Percentiles rank a stretch among this genome's conserved stretches.
Evolutionary conservation across 169 alveolate species (phyloP).

Genomic region (Amoebophrya sp.): DNA sequence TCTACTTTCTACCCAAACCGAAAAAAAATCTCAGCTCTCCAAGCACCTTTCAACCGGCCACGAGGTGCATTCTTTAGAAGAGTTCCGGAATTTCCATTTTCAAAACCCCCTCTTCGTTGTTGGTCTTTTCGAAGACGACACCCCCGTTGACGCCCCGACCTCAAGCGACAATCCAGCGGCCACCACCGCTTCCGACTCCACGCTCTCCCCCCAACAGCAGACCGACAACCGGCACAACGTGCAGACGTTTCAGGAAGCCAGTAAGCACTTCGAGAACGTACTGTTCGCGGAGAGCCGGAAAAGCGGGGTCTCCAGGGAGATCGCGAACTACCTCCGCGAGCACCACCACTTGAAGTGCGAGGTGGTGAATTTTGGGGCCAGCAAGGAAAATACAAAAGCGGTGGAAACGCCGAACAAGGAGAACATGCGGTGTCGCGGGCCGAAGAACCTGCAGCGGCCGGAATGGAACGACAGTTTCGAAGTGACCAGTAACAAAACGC

Average conservation of each 20-base stretch:
- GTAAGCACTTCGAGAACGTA: neutral
- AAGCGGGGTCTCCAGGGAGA: neutral
- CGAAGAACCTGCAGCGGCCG: neutral
- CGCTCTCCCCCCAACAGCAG: neutral
- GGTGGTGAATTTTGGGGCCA: neutral
- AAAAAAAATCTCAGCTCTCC: neutral
- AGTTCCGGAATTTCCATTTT: neutral
- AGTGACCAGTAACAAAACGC: neutral
- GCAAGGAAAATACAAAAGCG: neutral
- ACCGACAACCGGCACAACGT: neutral
- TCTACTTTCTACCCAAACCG: no score
- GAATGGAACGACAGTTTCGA: neutral
- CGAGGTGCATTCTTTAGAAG: neutral
- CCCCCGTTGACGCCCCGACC: neutral
- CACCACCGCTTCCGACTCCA: no score
- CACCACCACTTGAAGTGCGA: neutral
- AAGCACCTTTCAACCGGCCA: neutral
- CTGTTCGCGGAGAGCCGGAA: neutral
- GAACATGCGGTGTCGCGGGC: neutral
- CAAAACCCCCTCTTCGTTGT: neutral
- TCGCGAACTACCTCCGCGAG: conserved; percentile 7
- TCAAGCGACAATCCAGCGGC: no score
- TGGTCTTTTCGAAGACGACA: neutral
- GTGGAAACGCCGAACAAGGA: neutral
- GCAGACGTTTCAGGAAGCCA: neutral